Conservation (phyloP, 2,329 filamentous ascomycete species). For the Helotiales sp. region DNA sequence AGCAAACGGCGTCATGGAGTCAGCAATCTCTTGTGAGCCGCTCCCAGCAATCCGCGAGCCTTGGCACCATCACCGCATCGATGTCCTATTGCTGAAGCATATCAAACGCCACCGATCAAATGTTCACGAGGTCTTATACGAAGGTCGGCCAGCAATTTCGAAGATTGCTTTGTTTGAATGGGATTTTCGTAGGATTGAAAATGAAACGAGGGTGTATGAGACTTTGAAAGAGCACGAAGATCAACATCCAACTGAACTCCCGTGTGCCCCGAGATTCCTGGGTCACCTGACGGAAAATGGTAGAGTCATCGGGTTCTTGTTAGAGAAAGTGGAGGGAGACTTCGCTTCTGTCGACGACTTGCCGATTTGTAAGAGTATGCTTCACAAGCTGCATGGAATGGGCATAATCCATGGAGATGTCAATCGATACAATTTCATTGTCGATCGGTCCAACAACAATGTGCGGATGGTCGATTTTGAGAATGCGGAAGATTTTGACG, state of each 20-base stretch:
- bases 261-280: constrained; percentile 35
- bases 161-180: constrained; percentile 20
- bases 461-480: constrained; percentile 39
- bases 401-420: constrained; percentile 39
- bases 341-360: constrained; percentile 34
- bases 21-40: no score
- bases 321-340: constrained; percentile 32
- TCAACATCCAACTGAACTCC: constrained; percentile 15
- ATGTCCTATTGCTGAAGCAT: no score
- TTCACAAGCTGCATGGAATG: constrained; percentile 35
- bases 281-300: constrained; percentile 34
- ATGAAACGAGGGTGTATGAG: constrained; percentile 16
- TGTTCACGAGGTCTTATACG: constrained; percentile 11
- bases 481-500: constrained; percentile 16
- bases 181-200: constrained; percentile 20
- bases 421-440: constrained; percentile 39
- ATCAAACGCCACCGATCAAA: no score
- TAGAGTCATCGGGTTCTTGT: constrained; percentile 34
- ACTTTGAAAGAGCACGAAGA: constrained; percentile 24
- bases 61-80: no score
- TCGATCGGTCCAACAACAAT: constrained; percentile 26
- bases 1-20: no score
- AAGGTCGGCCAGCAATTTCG: constrained; percentile 7
- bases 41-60: no score
- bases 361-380: constrained; percentile 24